Evolutionary conservation across 2,329 filamentous ascomycete genomes (phyloP).

Genomic region (Fusarium tanahbumbuense): DNA sequence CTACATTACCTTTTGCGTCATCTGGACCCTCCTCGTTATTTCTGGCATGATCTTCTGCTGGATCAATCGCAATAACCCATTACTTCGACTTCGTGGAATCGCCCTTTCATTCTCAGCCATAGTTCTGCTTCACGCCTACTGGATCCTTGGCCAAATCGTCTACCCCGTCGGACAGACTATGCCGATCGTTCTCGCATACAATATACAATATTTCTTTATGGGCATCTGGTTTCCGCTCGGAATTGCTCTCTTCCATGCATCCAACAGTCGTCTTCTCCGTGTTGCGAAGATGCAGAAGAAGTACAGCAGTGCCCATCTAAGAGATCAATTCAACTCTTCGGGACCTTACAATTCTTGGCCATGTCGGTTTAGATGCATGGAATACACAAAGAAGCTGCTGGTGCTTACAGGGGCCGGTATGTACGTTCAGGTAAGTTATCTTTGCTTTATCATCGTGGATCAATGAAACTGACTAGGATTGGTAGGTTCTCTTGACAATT

Average conservation of each 20-base stretch:
- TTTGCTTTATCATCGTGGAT: too few relatives aligned
- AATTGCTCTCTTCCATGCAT: constrained; percentile 73
- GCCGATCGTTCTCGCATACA: constrained; percentile 58
- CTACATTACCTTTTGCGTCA: constrained; percentile 9
- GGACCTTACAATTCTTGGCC: constrained; percentile 16
- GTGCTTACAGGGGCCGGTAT: constrained; percentile 64
- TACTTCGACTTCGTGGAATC: constrained; percentile 55
- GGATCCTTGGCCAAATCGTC: constrained; percentile 53
- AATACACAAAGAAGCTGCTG: constrained; percentile 59
- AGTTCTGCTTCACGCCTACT: constrained; percentile 56
- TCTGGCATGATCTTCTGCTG: constrained; percentile 55
- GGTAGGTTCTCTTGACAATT: constrained; percentile 66
- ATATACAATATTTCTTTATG: constrained; percentile 71
- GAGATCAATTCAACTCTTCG: neutral
- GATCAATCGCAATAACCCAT: constrained; percentile 50
- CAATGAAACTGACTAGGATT: too few relatives aligned
- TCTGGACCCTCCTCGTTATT: constrained; percentile 13
- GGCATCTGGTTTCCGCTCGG: constrained; percentile 71
- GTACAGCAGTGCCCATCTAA: constrained; percentile 31
- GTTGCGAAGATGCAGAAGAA: constrained; percentile 63
- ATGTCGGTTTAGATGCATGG: constrained; percentile 48
- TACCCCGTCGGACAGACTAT: constrained; percentile 52
- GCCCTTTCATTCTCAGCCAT: constrained; percentile 55
- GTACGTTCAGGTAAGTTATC: constrained; percentile 61
- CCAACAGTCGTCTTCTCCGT: constrained; percentile 70